Conservation (phyloP, 257 asterid species). For the Anisodus tanguticus region DNA sequence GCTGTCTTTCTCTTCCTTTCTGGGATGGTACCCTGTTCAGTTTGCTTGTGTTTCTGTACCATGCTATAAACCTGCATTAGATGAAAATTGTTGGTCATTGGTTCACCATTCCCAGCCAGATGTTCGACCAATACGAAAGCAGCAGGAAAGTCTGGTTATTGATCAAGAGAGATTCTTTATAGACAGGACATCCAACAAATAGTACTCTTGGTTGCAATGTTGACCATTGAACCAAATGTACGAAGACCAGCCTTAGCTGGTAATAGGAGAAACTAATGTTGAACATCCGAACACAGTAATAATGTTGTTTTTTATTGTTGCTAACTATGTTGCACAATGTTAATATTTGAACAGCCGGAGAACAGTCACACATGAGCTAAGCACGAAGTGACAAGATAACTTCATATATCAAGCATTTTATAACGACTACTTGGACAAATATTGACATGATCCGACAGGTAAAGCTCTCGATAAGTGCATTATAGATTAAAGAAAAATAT, state of each 20-base stretch:
- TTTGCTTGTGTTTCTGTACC: slow-evolving; percentile 76
- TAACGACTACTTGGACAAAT: slow-evolving; percentile 19
- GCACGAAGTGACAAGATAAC: background rate
- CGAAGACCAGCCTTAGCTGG: background rate
- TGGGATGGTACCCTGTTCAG: slow-evolving; percentile 42
- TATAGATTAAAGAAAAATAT: background rate
- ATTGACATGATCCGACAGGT: background rate
- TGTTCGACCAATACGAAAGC: slow-evolving; percentile 1
- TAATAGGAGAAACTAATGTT: slow-evolving; percentile 19
- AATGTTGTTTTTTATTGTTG: background rate
- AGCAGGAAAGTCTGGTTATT: background rate
- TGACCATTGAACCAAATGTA: background rate
- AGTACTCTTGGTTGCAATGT: slow-evolving; percentile 14
- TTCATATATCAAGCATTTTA: background rate
- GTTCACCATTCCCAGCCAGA: slow-evolving; percentile 29
- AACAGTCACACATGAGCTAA: slow-evolving; percentile 15
- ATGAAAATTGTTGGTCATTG: background rate
- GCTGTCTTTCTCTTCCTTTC: slow-evolving; percentile 41
- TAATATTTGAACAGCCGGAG: background rate
- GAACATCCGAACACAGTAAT: background rate
- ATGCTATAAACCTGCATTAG: slow-evolving; percentile 72
- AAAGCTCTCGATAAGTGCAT: slow-evolving; percentile 16
- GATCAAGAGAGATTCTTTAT: slow-evolving; percentile 8
- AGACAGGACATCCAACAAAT: background rate
- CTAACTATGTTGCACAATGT: slow-evolving; percentile 2